Evolutionary conservation across 495 filamentous ascomycete genomes (phyloP), one percentile per base, ranked within the genome.

Genomic region (Penicillium soppii): DNA sequence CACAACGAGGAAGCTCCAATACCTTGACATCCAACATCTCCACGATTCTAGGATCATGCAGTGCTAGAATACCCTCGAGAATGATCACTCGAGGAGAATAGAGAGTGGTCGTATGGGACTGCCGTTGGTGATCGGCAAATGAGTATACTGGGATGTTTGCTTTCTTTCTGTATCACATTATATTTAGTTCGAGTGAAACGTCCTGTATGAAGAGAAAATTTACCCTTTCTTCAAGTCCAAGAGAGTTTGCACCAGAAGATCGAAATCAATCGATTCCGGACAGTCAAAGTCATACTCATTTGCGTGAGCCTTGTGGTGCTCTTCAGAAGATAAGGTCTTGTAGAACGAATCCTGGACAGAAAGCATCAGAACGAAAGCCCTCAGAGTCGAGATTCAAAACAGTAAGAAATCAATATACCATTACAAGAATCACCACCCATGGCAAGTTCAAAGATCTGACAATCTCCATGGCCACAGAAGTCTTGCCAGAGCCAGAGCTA

Each of bases 201-300:
- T 15, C 3, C 6, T 2, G 15, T 5, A 21, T 9, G 13, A 41
- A 32, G 13, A n/a, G 7, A 33, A 20, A 8, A 26, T n/a, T 44
- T 79, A 98, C 94, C 94, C 94, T 70, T 88, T 78, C 68, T 97
- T 97, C 43, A 98, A 75, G 62, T 95, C 90, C 57, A 72, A 71
- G 7, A 98, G 75, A 22, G 78, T 82, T n/a, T 94, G 78, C 23
- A 97, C 86, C 47, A 98, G 74, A 23, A 83, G 69, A 67, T 97
- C 92, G 64, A 97, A 97, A 69, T 98, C 94, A 58, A 97, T 83
- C n/a, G 95, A 90, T 42, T 89, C 84, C 15, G 94, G 94, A 16
- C 91, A 82, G 66, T 98, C 94, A 68, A 98, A 96, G 65, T 98
- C 94, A 71, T 90, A 96, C 63, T 97, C 88, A 58, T 95, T 96